Base-by-base conservation (phyloP, 2,329 filamentous ascomycete genomes). In the Annulohypoxylon truncatum region DNA sequence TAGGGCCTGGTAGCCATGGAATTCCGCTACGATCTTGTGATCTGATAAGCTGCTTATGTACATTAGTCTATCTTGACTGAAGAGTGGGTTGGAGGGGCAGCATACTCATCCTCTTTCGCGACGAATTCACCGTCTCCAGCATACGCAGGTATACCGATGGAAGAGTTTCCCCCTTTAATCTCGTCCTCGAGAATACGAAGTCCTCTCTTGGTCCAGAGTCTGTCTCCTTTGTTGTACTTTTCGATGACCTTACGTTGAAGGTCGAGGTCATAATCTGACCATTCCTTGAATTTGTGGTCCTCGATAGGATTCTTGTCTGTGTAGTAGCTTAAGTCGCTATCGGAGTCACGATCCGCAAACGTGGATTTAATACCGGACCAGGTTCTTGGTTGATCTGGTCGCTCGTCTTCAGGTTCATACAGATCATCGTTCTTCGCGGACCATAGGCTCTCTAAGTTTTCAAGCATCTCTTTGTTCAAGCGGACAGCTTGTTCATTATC, bases 201-300 rank as follows among this genome's bases (percentile, higher is more conserved):
- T 2, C 9, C 22, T 8, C 57, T 28, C 18, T 56, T 61, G n/a
- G 67, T 69, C 67, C 67, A 69, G 4, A 69, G 54, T 5, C 15
- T 47, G 10, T 20, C n/a, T 6, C 64, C 67, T 5, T 50, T 28
- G 20, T 50, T 58, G 31, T 69, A 69, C 26, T 62, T 61, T n/a
- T 61, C 56, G 40, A 69, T 67, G 29, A 67, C 64, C n/a, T 56
- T 13, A 13, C 64, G 50, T 26, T 69, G 67, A n/a, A 46, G 26
- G 12, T 53, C 9, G 48, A 69, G 64, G 10, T 69, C 60, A 8
- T 26, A 9, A 18, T 67, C 67, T 0, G 52, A 2, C 64, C 67
- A 69, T 4, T 3, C 3, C 26, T 40, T 33, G 46, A 53, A 58
- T 9, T 53, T 40, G 9, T 9, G 26, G 7, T 13, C 28, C 4